Percentiles rank a stretch among this genome's conserved stretches.
These are phyloP conservation scores for Whalleya microplaca DNA, from an alignment of 2,329 filamentous ascomycete species.

Conservation along the genomic window DNA sequence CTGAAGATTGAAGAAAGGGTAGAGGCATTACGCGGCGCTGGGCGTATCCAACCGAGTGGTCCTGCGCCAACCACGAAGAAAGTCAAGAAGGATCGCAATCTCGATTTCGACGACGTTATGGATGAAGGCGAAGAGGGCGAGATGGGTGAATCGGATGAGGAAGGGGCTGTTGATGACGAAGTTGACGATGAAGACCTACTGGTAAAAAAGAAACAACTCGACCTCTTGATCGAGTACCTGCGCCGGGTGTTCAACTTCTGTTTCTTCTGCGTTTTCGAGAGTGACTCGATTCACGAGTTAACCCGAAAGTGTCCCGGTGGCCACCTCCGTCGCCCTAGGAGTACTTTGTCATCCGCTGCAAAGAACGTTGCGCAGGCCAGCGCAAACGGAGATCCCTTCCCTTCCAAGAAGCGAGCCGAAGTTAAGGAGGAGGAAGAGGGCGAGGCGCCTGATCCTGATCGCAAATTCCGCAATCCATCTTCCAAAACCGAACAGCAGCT, in stretches of 20 bases:
- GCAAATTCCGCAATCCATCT: constrained; percentile 70
- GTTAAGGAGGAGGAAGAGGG: constrained; percentile 65
- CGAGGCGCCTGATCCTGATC: constrained; percentile 67
- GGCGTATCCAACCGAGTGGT: constrained; percentile 71
- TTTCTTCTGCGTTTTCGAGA: constrained; percentile 99
- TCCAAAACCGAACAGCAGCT: constrained; percentile 89
- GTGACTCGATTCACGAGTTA: constrained; percentile 94
- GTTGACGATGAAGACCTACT: constrained; percentile 88
- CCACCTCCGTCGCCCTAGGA: constrained; percentile 89
- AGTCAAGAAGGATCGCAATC: constrained; percentile 61
- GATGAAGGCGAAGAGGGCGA: constrained; percentile 67
- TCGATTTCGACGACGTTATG: constrained; percentile 64
- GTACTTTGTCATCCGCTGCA: constrained; percentile 79
- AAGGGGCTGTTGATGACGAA: constrained; percentile 78
- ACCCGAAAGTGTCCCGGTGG: constrained; percentile 95
- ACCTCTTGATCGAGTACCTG: constrained; percentile 94
- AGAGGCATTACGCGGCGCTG: constrained; percentile 76
- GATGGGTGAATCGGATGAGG: constrained; percentile 80
- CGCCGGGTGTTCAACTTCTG: constrained; percentile 98
- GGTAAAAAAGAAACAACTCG: constrained; percentile 94
- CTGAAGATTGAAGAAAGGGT: constrained; percentile 85
- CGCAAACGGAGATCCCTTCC: constrained; percentile 80
- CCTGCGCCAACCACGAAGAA: constrained; percentile 61
- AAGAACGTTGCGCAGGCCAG: constrained; percentile 86
- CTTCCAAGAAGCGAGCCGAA: constrained; percentile 75